Evolutionary conservation across 202 grass and related monocot genomes (phyloP).

Genomic region (Panicum hallii): DNA sequence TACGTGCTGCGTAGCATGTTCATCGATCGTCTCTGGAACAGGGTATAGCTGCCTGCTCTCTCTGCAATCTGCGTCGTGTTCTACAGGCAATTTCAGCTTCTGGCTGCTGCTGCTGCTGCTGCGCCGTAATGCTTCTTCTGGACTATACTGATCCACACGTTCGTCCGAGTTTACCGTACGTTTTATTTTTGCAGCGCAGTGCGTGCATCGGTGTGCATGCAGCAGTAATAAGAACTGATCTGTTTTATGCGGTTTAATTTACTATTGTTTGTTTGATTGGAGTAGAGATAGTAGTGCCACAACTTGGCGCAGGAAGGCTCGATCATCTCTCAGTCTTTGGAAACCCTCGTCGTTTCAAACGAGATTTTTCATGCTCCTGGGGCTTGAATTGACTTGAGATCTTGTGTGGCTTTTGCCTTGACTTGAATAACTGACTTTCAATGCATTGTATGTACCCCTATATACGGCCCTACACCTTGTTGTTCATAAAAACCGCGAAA

Average conservation of each 20-base stretch:
- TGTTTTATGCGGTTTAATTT: neutral
- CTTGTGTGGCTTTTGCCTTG: too few species aligned
- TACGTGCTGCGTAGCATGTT: too few species aligned
- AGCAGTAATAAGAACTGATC: neutral
- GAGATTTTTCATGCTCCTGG: too few species aligned
- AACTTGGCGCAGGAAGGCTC: too few species aligned
- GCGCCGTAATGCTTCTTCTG: neutral
- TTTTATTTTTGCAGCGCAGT: slow-evolving; percentile 22
- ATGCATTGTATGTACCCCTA: too few species aligned
- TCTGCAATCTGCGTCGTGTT: neutral
- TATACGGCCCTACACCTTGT: too few species aligned
- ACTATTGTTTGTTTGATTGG: neutral
- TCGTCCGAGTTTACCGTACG: neutral
- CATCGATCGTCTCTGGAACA: neutral
- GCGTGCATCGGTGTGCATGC: neutral
- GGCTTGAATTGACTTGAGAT: too few species aligned
- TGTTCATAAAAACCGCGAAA: too few species aligned
- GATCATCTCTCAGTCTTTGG: too few species aligned
- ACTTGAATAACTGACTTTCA: too few species aligned
- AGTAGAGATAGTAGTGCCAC: too few species aligned
- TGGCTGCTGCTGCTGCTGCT: neutral
- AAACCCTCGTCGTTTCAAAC: too few species aligned
- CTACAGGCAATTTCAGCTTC: neutral
- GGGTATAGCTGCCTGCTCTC: neutral
- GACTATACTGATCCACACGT: neutral